A percentile compares a stretch with the other conserved stretches of the same genome.
Evolutionary conservation across 345 rosid species (phyloP).

Genomic region (Euphorbia tirucalli): DNA sequence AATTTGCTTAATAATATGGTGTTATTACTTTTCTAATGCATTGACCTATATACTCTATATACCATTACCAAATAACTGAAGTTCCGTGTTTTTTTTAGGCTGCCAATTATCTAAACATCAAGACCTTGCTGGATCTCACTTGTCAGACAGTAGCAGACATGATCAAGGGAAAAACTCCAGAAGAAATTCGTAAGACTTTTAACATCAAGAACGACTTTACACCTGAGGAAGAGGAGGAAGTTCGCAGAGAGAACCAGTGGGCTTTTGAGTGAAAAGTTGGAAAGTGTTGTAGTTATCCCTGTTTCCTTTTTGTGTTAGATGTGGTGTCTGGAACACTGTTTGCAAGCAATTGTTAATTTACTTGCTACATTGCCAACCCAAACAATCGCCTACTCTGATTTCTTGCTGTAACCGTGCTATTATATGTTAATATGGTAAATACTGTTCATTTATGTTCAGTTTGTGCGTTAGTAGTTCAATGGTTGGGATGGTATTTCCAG

Average conservation of each 20-base stretch:
- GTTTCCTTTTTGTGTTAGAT: background rate
- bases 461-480: background rate
- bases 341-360: background rate
- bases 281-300: background rate
- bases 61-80: background rate
- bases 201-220: slow-evolving; percentile 28
- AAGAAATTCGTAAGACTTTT: slow-evolving; percentile 22
- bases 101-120: slow-evolving; percentile 27
- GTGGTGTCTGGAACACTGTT: background rate
- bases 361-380: slow-evolving; percentile 4
- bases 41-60: too few species aligned
- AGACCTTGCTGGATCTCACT: slow-evolving; percentile 25
- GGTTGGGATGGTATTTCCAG: background rate
- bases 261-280: slow-evolving; percentile 19
- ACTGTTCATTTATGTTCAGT: background rate
- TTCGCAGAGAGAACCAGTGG: slow-evolving; percentile 33
- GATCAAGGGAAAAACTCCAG: slow-evolving; percentile 23
- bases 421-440: slow-evolving; percentile 5
- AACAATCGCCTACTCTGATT: background rate
- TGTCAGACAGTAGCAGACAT: slow-evolving; percentile 29
- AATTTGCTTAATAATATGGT: too few species aligned
- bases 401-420: background rate
- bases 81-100: slow-evolving; percentile 12
- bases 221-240: slow-evolving; percentile 27
- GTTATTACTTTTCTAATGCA: too few species aligned